Base-by-base conservation (phyloP, 768 basidiomycete genomes). In the Tricholoma terreum region DNA sequence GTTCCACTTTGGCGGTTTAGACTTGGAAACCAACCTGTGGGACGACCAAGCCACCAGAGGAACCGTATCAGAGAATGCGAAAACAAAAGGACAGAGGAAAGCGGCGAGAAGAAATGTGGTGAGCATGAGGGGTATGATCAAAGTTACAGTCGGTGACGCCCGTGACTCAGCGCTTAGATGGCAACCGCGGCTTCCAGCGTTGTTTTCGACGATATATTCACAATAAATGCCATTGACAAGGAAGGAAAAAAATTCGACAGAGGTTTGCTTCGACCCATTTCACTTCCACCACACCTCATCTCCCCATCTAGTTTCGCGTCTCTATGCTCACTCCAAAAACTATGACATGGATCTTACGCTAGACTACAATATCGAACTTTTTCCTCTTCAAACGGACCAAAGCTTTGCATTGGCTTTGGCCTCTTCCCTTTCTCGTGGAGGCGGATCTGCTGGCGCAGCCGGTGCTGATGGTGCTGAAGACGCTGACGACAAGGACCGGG, bases 221-320 rank as follows among this genome's bases (percentile, higher is more conserved):
- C 83, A 10, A 89, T 96, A 63, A 81, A 83, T 62, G 86, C 73
- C 43, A 90, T 95, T 50, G 87, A 95, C 77, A 86, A 85, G 71
- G 95, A 94, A 64, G 96, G 96, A 48, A 97, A 91, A 79, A 97
- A 95, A 71, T 99, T 98, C 65, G 97, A 99, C 74, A 80, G 96
- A 87, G 96, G 96, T 95, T 56, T 49, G 85, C 67, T 51, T 40
- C 42, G 36, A 40, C 42, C 19, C 48, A 27, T 35, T 24, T 54
- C 17, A 30, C 22, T 27, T 30, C 12, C 34, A 6, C 30, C 14
- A n/a, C 17, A 54, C 52, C 31, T 54, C 52, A 60, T 30, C 35
- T 55, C 22, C 51, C 21, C 51, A 22, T 60, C 22, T 71, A 98
- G 97, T 99, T 34, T 96, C 96, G 21, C 86, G 97, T 31, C 81